Evolutionary conservation across 108 stramenopile species (phyloP), one percentile per base, ranked within the genome.

Genomic region (Bacterosira constricta): DNA sequence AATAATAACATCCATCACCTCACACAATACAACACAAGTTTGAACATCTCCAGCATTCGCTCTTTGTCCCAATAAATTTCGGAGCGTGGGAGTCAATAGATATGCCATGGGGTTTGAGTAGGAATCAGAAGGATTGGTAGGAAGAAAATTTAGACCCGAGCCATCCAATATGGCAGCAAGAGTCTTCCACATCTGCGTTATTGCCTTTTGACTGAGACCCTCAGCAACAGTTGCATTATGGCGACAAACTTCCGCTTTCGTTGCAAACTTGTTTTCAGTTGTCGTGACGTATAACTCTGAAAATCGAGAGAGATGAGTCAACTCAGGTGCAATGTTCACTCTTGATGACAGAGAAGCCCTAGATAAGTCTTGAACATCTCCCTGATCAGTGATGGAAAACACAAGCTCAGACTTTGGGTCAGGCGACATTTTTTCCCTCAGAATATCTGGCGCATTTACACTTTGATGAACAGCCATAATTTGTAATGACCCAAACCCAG

Each of bases 1-100:
- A 15, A 69, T 55, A 36, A 94, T 77, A 25, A 94, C 85, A 68
- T 90, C 85, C 59, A 94, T 81, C 3, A 91, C 85, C 61, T 94
- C 93, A 35, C 93, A 94, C 39, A 94, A 42, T 13, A 85, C 85
- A 26, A 91, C 90, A 50, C 88, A 90, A 10, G 87, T 90, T 80
- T 94, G 93, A 12, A 94, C 88, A 77, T 94, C 93, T 31, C 93
- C 93, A 54, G 87, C 89, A 46, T 92, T 81, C 13, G 90, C 93
- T 45, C 93, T 73, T 62, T 91, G 89, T 58, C 85, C 29, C 11
- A 94, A 69, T 38, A 94, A 47, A 0, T 63, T 69, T 52, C 71
- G 79, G 32, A 94, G 64, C 8, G 90, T 90, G 4, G 89, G 88
- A 29, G 85, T 46, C 41, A 94, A 61, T n/a, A 78, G 67, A 74